Base-by-base conservation (phyloP, 495 filamentous ascomycete genomes). In the Penicillium egyptiacum region DNA sequence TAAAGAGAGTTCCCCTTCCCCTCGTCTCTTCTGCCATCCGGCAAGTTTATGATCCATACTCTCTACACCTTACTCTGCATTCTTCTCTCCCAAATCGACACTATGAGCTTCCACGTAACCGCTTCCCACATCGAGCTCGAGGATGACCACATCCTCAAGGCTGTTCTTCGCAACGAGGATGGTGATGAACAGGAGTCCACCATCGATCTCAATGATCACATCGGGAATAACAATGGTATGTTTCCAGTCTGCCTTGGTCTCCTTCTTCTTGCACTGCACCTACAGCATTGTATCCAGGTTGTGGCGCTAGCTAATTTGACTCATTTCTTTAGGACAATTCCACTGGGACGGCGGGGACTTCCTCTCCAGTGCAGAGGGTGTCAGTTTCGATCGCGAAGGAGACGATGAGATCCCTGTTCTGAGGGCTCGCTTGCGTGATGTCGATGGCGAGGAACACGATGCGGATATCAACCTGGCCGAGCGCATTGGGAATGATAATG, bases 211-310 rank as follows among this genome's bases (percentile, higher is more conserved):
- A 71, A 81, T 64, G 5, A 52, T 0, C 31, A 65, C 30, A 62
- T 82, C 40, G 79, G 77, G 45, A 81, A 81, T 61, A 59, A 74
- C 42, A 55, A 81, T 20, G 79, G 79, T 80, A 55, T 22, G 59
- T 59, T 23, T 22, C 14, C 37, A 10, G 2, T 4, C 28, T 28
- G 43, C 4, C 31, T 16, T 22, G 25, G 4, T 20, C 22, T 46
- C 22, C 37, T 4, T 43, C 0, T 22, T 7, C 17, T n/a, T 25
- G 19, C 26, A 7, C 4, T 12, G n/a, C 16, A 7, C 16, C 16
- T n/a, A 26, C 26, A 28, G n/a, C 8, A 28, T 28, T 17, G 10
- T 7, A 9, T 6, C 10, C 5, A 19, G 2, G 0, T 17, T 20
- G 16, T 20, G 2, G 2, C 2, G 1, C n/a, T 14, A 37, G 17